Evolutionary conservation across 2,329 filamentous ascomycete genomes (phyloP).

Genomic region (Talaromyces sp.): DNA sequence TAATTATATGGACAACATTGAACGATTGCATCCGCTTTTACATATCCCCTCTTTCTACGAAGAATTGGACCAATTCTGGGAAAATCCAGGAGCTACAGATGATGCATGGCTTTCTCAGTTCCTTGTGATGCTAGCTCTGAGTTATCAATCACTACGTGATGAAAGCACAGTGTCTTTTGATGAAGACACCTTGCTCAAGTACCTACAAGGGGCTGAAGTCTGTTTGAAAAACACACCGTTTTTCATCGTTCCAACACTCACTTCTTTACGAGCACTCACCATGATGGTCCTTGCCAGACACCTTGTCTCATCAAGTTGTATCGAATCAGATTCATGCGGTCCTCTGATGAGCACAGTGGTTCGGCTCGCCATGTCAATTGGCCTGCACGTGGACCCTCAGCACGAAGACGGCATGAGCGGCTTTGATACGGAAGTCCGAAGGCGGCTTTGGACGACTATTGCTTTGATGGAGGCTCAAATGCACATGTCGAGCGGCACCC

Average conservation of each 20-base stretch:
- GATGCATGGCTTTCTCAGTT: conserved; percentile 16
- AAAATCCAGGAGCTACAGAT: conserved; percentile 9
- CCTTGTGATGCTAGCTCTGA: conserved; percentile 14
- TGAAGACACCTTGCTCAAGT: conserved; percentile 2
- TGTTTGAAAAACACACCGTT: conserved; percentile 15
- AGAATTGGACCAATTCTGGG: conserved; percentile 33
- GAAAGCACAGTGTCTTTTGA: conserved; percentile 2
- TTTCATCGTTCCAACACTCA: conserved; percentile 12
- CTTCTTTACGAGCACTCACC: conserved; percentile 14
- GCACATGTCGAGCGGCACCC: conserved; percentile 51
- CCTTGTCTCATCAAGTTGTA: conserved; percentile 13
- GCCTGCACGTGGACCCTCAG: conserved; percentile 43
- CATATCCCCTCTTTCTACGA: conserved; percentile 36
- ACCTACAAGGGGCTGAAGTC: conserved; percentile 14
- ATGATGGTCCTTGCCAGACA: conserved; percentile 17
- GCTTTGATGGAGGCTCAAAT: conserved; percentile 53
- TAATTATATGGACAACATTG: conserved; percentile 10
- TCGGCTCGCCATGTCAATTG: conserved; percentile 48
- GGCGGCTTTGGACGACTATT: conserved; percentile 54
- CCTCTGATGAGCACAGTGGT: conserved; percentile 35
- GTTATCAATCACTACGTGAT: conserved; percentile 10
- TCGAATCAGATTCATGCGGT: conserved; percentile 16
- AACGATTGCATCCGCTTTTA: conserved; percentile 20
- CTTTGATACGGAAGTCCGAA: conserved; percentile 44
- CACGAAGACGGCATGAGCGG: conserved; percentile 27